These are phyloP conservation scores for Talaromyces sp. DNA, from an alignment of 2,329 filamentous ascomycete species.

Conservation along the genomic window DNA sequence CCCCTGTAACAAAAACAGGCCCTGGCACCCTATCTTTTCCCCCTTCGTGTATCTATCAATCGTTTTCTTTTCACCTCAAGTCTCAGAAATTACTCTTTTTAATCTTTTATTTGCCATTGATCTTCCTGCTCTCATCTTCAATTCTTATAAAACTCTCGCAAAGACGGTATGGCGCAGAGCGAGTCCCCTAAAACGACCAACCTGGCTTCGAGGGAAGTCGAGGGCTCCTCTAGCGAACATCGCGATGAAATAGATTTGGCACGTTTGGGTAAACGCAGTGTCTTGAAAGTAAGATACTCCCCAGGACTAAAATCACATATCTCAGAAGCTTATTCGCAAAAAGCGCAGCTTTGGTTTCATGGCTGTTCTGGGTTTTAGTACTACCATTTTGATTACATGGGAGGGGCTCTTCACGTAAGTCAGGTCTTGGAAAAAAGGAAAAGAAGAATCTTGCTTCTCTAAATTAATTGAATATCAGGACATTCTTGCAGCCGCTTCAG, in stretches of 20 bases:
- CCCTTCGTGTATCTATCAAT: neutral
- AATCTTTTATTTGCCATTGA: neutral
- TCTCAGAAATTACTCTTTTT: neutral
- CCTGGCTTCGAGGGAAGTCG: constrained; percentile 6
- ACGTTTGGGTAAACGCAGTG: constrained; percentile 4
- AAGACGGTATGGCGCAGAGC: constrained; percentile 11
- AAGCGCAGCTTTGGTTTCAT: constrained; percentile 12
- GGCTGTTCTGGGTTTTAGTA: constrained; percentile 8
- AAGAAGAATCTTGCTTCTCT: neutral
- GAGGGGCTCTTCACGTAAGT: constrained; percentile 7
- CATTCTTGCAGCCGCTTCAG: constrained; percentile 2
- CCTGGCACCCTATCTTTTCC: too few species aligned
- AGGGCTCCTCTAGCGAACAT: constrained; percentile 1
- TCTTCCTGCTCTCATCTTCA: neutral
- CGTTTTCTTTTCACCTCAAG: neutral
- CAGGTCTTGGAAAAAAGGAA: neutral
- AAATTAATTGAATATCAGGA: neutral
- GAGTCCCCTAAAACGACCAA: constrained; percentile 5
- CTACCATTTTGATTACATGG: constrained; percentile 10
- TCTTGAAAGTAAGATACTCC: constrained; percentile 4
- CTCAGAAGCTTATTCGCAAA: neutral
- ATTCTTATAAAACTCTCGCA: neutral
- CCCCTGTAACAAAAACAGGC: too few species aligned
- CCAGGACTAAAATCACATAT: neutral
- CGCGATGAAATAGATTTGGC: neutral